phyloP scores from a whole-genome alignment of 306 rosid genomes.

The Cucurbita argyrosperma region DNA sequence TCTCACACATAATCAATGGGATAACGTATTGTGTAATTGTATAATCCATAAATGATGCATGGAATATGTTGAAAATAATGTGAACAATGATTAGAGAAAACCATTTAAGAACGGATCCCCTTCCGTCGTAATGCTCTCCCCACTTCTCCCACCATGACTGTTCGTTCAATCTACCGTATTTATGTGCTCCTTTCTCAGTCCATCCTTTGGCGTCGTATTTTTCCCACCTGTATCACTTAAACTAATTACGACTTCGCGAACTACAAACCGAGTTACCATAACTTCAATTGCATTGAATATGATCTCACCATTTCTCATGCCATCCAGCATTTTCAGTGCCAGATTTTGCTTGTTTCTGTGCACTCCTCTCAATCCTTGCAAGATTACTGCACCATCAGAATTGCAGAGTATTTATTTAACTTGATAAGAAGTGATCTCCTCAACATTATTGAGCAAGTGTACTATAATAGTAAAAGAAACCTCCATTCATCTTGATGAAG shows the following conservation, averaged over 20 bases:
- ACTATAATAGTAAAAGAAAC: constrained; percentile 19
- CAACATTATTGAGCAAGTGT: not conserved
- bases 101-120: constrained; percentile 98
- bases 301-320: constrained; percentile 87
- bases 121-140: constrained; percentile 97
- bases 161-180: constrained; percentile 90
- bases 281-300: not conserved
- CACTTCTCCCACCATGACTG: constrained; percentile 99
- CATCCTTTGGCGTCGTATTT: constrained; percentile 95
- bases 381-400: constrained; percentile 50
- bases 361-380: constrained; percentile 94
- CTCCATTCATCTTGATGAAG: constrained; percentile 99
- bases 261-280: not conserved
- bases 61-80: not conserved
- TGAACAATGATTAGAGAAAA: constrained; percentile 18
- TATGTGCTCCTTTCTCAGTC: constrained; percentile 97
- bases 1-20: not conserved
- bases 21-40: not conserved
- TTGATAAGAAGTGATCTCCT: not conserved
- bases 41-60: not conserved
- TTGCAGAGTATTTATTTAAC: constrained; percentile 2
- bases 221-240: constrained; percentile 72
- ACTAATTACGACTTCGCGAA: not conserved
- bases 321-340: constrained; percentile 97
- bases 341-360: constrained; percentile 94